These are phyloP conservation scores for Aspergillus hortae DNA, from an alignment of 2,329 filamentous ascomycete genomes.

Conservation along the genomic window DNA sequence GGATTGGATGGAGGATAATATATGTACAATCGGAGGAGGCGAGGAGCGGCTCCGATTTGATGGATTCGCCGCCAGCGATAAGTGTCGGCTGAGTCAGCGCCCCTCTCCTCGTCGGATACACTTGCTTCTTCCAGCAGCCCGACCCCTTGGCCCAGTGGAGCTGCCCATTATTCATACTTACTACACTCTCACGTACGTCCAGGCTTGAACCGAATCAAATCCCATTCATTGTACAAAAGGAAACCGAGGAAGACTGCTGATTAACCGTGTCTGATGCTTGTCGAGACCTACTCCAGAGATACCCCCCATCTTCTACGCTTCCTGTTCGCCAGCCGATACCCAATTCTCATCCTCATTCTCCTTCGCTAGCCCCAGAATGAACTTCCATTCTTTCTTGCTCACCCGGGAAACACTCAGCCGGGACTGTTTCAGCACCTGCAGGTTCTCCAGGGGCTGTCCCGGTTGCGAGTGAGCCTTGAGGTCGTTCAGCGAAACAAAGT, in stretches of 20 bases:
- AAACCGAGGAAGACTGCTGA: conserved; percentile 6
- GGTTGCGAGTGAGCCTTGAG: conserved; percentile 62
- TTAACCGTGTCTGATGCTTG: not conserved
- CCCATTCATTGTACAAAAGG: conserved; percentile 17
- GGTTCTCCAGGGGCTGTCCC: conserved; percentile 59
- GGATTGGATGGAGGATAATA: not conserved
- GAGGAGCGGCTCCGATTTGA: conserved; percentile 4
- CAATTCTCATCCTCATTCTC: conserved; percentile 20
- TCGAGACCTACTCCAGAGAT: no score
- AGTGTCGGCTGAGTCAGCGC: conserved; percentile 15
- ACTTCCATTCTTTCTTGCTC: conserved; percentile 46
- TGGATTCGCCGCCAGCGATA: conserved; percentile 17
- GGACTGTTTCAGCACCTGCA: conserved; percentile 81
- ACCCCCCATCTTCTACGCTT: not conserved
- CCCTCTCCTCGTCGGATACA: conserved; percentile 28
- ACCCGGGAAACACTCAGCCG: conserved; percentile 69
- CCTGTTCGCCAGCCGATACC: not conserved
- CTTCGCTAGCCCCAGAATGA: conserved; percentile 43
- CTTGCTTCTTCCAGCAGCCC: conserved; percentile 27
- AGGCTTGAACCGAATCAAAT: not conserved
- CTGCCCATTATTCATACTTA: not conserved
- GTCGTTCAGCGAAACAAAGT: conserved; percentile 66
- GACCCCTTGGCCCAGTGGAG: not conserved
- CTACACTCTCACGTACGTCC: not conserved
- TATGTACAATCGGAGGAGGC: not conserved